phyloP scores from a whole-genome alignment of 805 yeast genomes.

The Isabelozyma rhagii region DNA sequence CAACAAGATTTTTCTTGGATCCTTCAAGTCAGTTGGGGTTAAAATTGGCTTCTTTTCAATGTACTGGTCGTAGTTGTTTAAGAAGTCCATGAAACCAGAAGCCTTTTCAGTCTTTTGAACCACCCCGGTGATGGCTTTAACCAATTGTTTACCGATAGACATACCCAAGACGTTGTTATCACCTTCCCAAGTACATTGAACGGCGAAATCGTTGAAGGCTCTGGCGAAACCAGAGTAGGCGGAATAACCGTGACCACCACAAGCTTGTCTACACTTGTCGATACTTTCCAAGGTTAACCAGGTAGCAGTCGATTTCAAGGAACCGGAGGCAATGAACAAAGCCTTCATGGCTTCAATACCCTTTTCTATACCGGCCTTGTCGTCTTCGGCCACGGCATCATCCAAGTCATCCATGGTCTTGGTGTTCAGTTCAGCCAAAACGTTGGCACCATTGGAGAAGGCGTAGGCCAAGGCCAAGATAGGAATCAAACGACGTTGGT shows the following conservation, averaged over 20 bases:
- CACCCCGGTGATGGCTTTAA: conserved; percentile 44
- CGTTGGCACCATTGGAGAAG: conserved; percentile 64
- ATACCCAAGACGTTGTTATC: conserved; percentile 82
- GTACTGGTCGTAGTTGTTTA: conserved; percentile 26
- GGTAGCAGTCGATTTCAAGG: conserved; percentile 81
- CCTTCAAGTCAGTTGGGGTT: conserved; percentile 12
- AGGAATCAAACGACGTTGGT: conserved; percentile 82
- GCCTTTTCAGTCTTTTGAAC: conserved; percentile 39
- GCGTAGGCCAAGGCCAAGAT: conserved; percentile 72
- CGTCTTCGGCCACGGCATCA: conserved; percentile 45
- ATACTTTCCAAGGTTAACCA: conserved; percentile 76
- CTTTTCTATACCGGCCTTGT: conserved; percentile 39
- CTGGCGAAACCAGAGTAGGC: conserved; percentile 87
- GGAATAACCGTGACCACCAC: conserved; percentile 94
- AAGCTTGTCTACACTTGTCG: conserved; percentile 85
- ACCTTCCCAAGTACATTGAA: conserved; percentile 98
- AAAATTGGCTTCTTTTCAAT: conserved; percentile 13
- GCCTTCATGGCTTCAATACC: conserved; percentile 66
- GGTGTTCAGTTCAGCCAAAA: conserved; percentile 52
- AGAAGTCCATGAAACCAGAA: conserved; percentile 45
- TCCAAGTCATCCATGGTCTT: conserved; percentile 52
- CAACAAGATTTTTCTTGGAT: conserved; percentile 18
- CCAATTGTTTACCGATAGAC: conserved; percentile 74
- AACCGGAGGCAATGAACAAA: conserved; percentile 77
- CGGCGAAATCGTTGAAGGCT: conserved; percentile 86